phyloP scores from a whole-genome alignment of 1,139 yeast genomes.

The Scheffersomyces lignicola region DNA sequence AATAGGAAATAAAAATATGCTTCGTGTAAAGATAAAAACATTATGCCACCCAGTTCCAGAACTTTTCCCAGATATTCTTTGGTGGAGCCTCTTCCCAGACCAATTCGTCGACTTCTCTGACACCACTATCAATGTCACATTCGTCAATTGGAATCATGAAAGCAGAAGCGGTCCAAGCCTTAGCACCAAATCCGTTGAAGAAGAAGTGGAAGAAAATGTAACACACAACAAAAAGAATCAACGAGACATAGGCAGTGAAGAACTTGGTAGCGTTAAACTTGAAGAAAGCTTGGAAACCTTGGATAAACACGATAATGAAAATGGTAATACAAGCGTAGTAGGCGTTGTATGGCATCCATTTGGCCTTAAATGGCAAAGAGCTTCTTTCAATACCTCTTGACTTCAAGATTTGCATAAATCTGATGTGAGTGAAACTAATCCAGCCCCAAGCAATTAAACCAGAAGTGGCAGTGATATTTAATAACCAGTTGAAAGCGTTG shows the following conservation, averaged over 20 bases:
- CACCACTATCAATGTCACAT: constrained; percentile 62
- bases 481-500: constrained; percentile 78
- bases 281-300: constrained; percentile 68
- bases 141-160: constrained; percentile 48
- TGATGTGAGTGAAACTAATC: constrained; percentile 62
- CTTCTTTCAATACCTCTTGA: constrained; percentile 61
- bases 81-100: constrained; percentile 54
- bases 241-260: constrained; percentile 67
- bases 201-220: constrained; percentile 55
- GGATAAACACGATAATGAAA: constrained; percentile 59
- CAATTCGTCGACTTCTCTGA: constrained; percentile 54
- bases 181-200: constrained; percentile 39
- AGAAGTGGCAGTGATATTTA: constrained; percentile 77
- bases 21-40: not conserved
- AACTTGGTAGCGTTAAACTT: constrained; percentile 54
- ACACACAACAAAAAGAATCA: constrained; percentile 53
- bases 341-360: constrained; percentile 62
- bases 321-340: constrained; percentile 55
- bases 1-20: constrained; percentile 1
- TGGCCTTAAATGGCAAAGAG: constrained; percentile 70
- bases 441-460: constrained; percentile 76
- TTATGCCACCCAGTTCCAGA: constrained; percentile 40
- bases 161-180: constrained; percentile 31
- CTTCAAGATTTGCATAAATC: constrained; percentile 65
- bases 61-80: constrained; percentile 52